These are phyloP conservation scores for Penicillium sp. DNA, from an alignment of 2,329 filamentous ascomycete species.

Conservation along the genomic window DNA sequence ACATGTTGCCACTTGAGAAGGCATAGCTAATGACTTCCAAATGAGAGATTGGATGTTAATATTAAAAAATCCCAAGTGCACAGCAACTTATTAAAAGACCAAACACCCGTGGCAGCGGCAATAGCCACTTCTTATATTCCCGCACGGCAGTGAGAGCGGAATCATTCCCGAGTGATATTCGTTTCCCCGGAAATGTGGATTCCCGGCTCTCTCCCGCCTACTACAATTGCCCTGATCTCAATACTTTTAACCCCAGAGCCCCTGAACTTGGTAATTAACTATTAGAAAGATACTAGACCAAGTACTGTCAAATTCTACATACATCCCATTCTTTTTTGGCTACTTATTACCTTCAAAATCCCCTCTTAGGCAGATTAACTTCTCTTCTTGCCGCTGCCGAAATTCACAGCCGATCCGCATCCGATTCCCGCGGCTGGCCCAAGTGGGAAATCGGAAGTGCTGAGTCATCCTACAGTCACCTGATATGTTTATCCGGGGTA, in stretches of 20 bases:
- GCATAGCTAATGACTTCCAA: constrained; percentile 28
- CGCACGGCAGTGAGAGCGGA: constrained; percentile 16
- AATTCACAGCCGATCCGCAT: constrained; percentile 24
- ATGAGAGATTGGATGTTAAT: not conserved
- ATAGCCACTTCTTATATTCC: constrained; percentile 14
- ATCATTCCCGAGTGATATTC: constrained; percentile 15
- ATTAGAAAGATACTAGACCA: not conserved
- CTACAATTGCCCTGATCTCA: not conserved
- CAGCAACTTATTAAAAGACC: not conserved
- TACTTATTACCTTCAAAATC: not conserved
- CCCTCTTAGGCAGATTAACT: not conserved
- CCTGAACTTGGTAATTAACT: not conserved
- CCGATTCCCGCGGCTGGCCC: constrained; percentile 20
- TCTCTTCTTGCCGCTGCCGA: constrained; percentile 10
- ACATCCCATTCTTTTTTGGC: not conserved
- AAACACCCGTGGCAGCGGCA: constrained; percentile 1
- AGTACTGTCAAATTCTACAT: not conserved
- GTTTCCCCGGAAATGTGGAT: constrained; percentile 16
- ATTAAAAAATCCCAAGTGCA: not conserved
- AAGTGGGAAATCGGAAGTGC: not conserved
- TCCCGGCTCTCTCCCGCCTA: constrained; percentile 4
- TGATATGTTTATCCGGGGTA: not conserved
- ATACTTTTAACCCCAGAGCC: not conserved
- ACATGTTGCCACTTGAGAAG: constrained; percentile 40
- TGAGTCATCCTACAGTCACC: constrained; percentile 1